These are phyloP conservation scores for Testicularia cyperi DNA, from an alignment of 1,284 basidiomycete genomes.

Conservation along the genomic window DNA sequence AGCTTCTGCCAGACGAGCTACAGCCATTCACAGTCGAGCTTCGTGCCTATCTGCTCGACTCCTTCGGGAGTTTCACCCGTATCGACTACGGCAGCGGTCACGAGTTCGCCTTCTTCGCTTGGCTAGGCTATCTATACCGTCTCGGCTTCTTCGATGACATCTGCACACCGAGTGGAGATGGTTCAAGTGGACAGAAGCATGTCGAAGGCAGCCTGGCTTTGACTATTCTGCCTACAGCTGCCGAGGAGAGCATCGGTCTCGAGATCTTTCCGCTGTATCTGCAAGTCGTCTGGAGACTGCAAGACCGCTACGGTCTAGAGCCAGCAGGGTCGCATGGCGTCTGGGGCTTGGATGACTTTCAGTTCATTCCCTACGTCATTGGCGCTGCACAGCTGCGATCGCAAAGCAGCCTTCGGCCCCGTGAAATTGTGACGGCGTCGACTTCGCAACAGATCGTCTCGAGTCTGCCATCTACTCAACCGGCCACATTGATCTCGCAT, in stretches of 20 bases:
- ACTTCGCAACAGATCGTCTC: constrained; percentile 4
- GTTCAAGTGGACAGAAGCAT: no score
- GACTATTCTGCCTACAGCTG: no score
- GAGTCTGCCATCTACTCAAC: not conserved
- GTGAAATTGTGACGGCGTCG: constrained; percentile 6
- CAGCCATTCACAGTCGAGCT: constrained; percentile 67
- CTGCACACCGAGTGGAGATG: no score
- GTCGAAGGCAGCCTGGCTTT: no score
- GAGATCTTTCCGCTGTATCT: constrained; percentile 75
- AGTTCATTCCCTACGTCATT: constrained; percentile 86
- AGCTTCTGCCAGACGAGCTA: constrained; percentile 64
- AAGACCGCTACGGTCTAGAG: constrained; percentile 86
- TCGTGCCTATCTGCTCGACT: constrained; percentile 74
- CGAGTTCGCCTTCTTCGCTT: constrained; percentile 65
- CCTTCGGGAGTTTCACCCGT: constrained; percentile 86
- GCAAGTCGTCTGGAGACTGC: constrained; percentile 78
- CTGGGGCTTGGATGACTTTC: constrained; percentile 93
- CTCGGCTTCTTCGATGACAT: constrained; percentile 42
- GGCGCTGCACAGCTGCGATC: constrained; percentile 81
- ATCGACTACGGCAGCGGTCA: constrained; percentile 98
- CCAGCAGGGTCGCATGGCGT: constrained; percentile 97
- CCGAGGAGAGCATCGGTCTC: constrained; percentile 61
- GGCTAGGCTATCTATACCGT: constrained; percentile 46
- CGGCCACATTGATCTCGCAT: constrained; percentile 1
- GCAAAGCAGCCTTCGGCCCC: constrained; percentile 8